Base-by-base conservation (phyloP, 2,329 filamentous ascomycete genomes). In the Alternaria atra region DNA sequence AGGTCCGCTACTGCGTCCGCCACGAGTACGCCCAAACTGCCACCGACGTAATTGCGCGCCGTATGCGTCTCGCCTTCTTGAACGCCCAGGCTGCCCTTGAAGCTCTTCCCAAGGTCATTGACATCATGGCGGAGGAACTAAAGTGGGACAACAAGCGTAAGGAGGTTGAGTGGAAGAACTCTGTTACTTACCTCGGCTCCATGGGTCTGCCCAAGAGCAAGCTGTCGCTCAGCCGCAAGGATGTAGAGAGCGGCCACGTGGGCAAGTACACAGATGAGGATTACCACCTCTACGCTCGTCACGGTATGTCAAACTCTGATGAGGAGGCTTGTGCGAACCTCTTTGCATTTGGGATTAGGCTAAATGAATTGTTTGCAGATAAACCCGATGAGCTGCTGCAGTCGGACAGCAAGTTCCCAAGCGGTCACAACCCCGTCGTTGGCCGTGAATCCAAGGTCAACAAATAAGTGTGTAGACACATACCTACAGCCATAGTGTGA, bases 1-100 rank as follows among this genome's bases (percentile, higher is more conserved):
- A 98, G 81, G 86, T 97, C 40, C 88, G 93, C 56, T 97, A 97
- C 77, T 93, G 93, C 25, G 89, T 97, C 40, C 85, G 89, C 52
- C 90, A 97, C 79, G 94, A 97, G 81, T 96, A 96, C 74, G 94
- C 94, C 4, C 92, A 97, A 79, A 96, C 92, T 3, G 92, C 93
- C 1, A 90, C 94, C 15, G 94, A 97, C 75, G 91, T 97, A 12
- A 84, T 97, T 47, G 94, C 93, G 3, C 87, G 94, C 60, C 86
- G 94, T 63, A 97, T 91, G 40, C 85, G 94, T 58, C 82, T 97
- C 57, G 91, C 93, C 8, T 98, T 97, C 82, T 81, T 97, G 68
- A 97, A 97, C 76, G 93, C 93, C 5, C 92, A 97, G 79, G 94
- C 94, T 10, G 90, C 93, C 1, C 87, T 97, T 9, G 93, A 97